phyloP scores from a whole-genome alignment of 306 rosid genomes.

The Quillaja saponaria region DNA sequence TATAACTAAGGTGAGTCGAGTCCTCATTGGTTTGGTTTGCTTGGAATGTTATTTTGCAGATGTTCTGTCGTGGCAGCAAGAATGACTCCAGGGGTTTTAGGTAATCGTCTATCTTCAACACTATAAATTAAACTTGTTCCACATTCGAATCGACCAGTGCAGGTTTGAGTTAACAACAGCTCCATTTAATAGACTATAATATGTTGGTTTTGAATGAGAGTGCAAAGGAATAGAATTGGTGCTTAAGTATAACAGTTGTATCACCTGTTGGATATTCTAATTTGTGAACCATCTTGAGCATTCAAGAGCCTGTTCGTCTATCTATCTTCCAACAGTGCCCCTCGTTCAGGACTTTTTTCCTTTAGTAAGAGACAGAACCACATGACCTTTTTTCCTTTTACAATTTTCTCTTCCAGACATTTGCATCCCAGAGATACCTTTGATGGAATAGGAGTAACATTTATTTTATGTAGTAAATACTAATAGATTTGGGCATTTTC shows the following conservation, averaged over 20 bases:
- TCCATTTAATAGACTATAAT: slow-evolving; percentile 9
- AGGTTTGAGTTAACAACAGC: slow-evolving; percentile 6
- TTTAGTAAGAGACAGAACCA: not conserved
- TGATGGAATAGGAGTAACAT: slow-evolving; percentile 15
- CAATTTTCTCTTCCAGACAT: not conserved
- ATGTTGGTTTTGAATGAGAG: slow-evolving; percentile 8
- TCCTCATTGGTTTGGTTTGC: slow-evolving; percentile 32
- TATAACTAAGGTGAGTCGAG: too few relatives aligned
- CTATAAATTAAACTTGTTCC: slow-evolving; percentile 1
- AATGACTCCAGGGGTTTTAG: slow-evolving; percentile 90
- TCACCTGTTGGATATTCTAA: slow-evolving; percentile 1
- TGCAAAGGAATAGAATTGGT: not conserved
- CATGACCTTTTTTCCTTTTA: not conserved
- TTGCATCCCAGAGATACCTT: not conserved
- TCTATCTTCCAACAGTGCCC: not conserved
- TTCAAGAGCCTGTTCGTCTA: not conserved
- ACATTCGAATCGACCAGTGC: slow-evolving; percentile 11
- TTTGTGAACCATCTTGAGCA: not conserved
- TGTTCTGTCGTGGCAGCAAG: slow-evolving; percentile 96
- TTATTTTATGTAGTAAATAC: too few relatives aligned
- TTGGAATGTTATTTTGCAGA: slow-evolving; percentile 49
- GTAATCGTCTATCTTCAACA: slow-evolving; percentile 46
- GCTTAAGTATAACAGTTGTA: slow-evolving; percentile 4
- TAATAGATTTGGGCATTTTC: too few relatives aligned
- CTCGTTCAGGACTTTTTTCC: not conserved